Conservation (phyloP, 1,284 basidiomycete species). For the Anthracocystis setariae region DNA sequence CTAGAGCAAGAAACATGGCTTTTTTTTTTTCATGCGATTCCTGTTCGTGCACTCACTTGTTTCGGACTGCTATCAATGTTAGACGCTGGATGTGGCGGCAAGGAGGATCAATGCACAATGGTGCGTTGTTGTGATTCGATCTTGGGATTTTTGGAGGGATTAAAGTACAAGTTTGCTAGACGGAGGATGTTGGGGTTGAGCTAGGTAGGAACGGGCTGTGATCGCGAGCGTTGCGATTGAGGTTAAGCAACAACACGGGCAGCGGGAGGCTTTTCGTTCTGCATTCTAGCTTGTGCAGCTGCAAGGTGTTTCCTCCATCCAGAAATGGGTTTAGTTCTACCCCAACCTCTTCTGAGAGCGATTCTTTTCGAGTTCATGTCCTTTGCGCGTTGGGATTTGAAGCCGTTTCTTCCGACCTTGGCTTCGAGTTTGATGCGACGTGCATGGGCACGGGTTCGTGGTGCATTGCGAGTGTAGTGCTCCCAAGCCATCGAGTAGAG, state of each 20-base stretch:
- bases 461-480: constrained; percentile 62
- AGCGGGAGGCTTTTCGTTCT: neutral
- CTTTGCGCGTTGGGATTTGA: constrained; percentile 53
- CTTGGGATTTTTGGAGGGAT: too few relatives aligned
- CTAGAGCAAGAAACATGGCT: too few relatives aligned
- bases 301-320: constrained; percentile 44
- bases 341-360: constrained; percentile 58
- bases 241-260: constrained; percentile 26
- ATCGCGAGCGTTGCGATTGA: too few relatives aligned
- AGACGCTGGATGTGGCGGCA: too few relatives aligned
- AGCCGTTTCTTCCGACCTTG: constrained; percentile 52
- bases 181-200: too few relatives aligned
- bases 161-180: too few relatives aligned
- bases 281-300: constrained; percentile 16
- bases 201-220: too few relatives aligned
- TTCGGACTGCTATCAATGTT: too few relatives aligned
- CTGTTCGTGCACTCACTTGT: too few relatives aligned
- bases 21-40: too few relatives aligned
- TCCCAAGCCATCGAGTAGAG: constrained; percentile 66
- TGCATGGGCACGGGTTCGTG: constrained; percentile 60
- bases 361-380: constrained; percentile 49
- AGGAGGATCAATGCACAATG: too few relatives aligned
- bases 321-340: constrained; percentile 43
- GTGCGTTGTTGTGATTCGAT: too few relatives aligned
- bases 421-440: constrained; percentile 57